Evolutionary conservation across 2,329 filamentous ascomycete species (phyloP), one percentile per base, ranked within the genome.

Genomic region (Beauveria brongniartii): DNA sequence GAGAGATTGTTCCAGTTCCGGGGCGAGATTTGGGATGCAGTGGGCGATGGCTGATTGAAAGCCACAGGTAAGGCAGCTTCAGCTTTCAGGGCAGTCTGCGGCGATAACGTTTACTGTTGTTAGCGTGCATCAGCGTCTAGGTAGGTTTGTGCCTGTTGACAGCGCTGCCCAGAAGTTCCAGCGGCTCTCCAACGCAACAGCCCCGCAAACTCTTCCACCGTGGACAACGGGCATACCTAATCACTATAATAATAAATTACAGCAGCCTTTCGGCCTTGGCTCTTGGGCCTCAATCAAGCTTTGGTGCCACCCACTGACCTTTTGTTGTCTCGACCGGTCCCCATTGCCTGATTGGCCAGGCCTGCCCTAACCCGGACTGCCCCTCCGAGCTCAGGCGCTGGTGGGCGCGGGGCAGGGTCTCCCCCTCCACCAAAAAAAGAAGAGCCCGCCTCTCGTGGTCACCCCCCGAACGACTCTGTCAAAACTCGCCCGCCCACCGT

Each of bases 1-100:
- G 22, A 51, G 48, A 55, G 51, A 55, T 62, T 62, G 46, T 55
- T 59, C 61, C 55, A 59, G 55, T 16, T 62, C 61, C 61, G 61
- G 40, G 50, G 41, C 10, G 9, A 24, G 26, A 20, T 30, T 24
- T 20, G 18, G 26, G 20, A n/a, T n/a, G n/a, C n/a, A n/a, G n/a
- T 14, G 20, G 46, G 46, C 34, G 34, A 37, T 12, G 34, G 34
- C 34, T 37, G 34, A 14, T 37, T 37, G 34, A 37, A 16, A 37
- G 34, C 34, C 34, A 37, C 34, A 37, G 34, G 34, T 14, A 37
- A 37, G 34, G 30, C 10, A 14, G 30, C 30, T 34, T 34, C 30
- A 37, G 34, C 34, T 37, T 37, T 37, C 34, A 54, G 34, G 47
- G 47, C 24, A 50, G 26, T 28, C 9, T 26, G 26, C 46, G 46